phyloP scores from a whole-genome alignment of 805 yeast genomes.

The Yueomyces sp. region DNA sequence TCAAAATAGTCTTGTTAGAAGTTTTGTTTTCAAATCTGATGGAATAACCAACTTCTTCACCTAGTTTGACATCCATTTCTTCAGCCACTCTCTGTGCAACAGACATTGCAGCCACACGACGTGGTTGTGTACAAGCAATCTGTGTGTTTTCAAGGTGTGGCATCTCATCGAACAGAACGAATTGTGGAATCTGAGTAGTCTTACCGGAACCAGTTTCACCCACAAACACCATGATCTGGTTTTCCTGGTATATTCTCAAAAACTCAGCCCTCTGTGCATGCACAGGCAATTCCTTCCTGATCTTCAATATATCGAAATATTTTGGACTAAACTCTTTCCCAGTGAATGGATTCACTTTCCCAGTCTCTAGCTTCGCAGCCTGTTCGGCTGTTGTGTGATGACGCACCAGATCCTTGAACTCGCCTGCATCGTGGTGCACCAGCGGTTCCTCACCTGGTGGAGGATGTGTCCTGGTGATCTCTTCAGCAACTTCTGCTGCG shows the following conservation, averaged over 20 bases:
- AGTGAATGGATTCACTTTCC: conserved; percentile 64
- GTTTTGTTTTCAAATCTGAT: conserved; percentile 91
- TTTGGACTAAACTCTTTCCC: conserved; percentile 47
- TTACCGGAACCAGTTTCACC: conserved; percentile 99
- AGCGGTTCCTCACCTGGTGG: conserved; percentile 27
- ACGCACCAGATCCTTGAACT: conserved; percentile 40
- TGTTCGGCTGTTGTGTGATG: conserved; percentile 54
- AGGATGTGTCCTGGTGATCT: conserved; percentile 35
- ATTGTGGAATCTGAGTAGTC: conserved; percentile 96
- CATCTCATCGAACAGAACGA: conserved; percentile 79
- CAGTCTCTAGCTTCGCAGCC: conserved; percentile 47
- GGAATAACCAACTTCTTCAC: conserved; percentile 90
- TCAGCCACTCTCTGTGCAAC: conserved; percentile 96
- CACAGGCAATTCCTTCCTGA: conserved; percentile 81
- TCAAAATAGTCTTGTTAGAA: conserved; percentile 62
- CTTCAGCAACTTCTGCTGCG: conserved; percentile 58
- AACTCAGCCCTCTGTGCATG: conserved; percentile 89
- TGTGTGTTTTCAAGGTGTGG: conserved; percentile 74
- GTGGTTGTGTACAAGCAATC: conserved; percentile 92
- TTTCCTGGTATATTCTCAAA: conserved; percentile 63
- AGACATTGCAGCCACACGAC: conserved; percentile 98
- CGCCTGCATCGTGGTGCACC: conserved; percentile 53
- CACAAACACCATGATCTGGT: conserved; percentile 94
- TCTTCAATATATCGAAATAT: conserved; percentile 66
- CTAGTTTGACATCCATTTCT: conserved; percentile 87